Base-by-base conservation (phyloP, 2,329 filamentous ascomycete genomes). In the Penicillium sp. region DNA sequence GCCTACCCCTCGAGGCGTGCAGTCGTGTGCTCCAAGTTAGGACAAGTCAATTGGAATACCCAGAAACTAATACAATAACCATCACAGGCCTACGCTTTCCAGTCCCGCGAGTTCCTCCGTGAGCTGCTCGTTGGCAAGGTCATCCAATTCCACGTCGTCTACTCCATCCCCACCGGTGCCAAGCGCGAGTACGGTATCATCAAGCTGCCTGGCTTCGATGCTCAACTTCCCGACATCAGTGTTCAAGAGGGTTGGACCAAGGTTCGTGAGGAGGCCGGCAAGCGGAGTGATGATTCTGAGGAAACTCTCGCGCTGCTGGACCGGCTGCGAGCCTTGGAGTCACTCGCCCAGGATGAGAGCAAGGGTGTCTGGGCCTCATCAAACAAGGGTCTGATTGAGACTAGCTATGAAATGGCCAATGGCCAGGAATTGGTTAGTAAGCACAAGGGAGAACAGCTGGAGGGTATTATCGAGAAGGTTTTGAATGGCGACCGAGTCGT, bases 161-260 rank as follows among this genome's bases (percentile, higher is more conserved):
- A 99, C 81, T 91, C 90, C 63, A 90, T 98, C 63, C 93, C 94
- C 17, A 90, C 88, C 59, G 85, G 85, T 64, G 82, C 88, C 47
- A 89, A 91, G 66, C 89, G 93, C 69, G 94, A 99, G 75, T 99
- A 97, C 75, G 95, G 94, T 67, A 85, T 88, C 66, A 89, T 92
- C 63, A 86, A 87, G 66, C 84, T 97, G 57, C 88, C 90, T 65
- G 76, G 70, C 30, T 78, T 76, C 44, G 90, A 92, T 72, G 92
- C 92, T 54, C 87, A 87, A 59, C 79, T 99, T 55, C 93, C 95
- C 19, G 93, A 98, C 66, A 87, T 91, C 65, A 85, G 91, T 61
- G 88, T 98, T 66, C 89, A 92, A 74, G 91, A 93, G 72, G 95
- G 95, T 68, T 97, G 93, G 93, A 82, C 93, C 66, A 96, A 95